These are phyloP conservation scores for Iodosphaeria phyllophila DNA, from an alignment of 2,329 filamentous ascomycete species.

Conservation along the genomic window DNA sequence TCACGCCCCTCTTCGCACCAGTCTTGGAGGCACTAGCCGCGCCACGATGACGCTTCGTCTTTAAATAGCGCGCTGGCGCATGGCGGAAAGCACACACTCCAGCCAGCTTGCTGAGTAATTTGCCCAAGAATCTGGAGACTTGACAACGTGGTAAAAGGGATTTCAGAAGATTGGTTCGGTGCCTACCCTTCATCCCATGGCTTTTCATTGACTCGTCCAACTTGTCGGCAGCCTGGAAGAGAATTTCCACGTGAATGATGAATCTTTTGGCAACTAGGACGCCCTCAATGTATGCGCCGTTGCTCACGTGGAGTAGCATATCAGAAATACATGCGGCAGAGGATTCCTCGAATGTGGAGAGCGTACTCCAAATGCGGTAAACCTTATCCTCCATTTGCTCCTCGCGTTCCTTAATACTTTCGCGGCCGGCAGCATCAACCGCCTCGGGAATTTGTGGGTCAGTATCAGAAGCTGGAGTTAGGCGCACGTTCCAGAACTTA, in stretches of 20 bases:
- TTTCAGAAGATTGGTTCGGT: too few species aligned
- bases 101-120: too few species aligned
- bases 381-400: slow-evolving; percentile 96
- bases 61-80: too few species aligned
- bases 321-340: slow-evolving; percentile 97
- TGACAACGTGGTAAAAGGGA: too few species aligned
- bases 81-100: too few species aligned
- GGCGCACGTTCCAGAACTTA: slow-evolving; percentile 97
- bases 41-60: too few species aligned
- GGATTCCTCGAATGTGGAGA: slow-evolving; percentile 93
- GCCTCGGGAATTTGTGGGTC: slow-evolving; percentile 23
- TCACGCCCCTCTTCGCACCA: slow-evolving; percentile 1
- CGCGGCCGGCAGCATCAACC: slow-evolving; percentile 43
- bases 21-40: too few species aligned
- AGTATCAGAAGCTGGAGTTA: slow-evolving; percentile 42
- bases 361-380: slow-evolving; percentile 92
- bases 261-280: slow-evolving; percentile 91
- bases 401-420: slow-evolving; percentile 65
- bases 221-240: slow-evolving; percentile 76
- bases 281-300: slow-evolving; percentile 87
- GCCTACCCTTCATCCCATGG: slow-evolving; percentile 54
- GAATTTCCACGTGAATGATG: slow-evolving; percentile 84
- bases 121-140: too few species aligned
- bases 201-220: slow-evolving; percentile 56
- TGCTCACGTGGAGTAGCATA: slow-evolving; percentile 96